Percentiles rank a stretch among this genome's conserved stretches.
Evolutionary conservation across 2,329 filamentous ascomycete species (phyloP).

Genomic region (Plectosphaerella plurivora): DNA sequence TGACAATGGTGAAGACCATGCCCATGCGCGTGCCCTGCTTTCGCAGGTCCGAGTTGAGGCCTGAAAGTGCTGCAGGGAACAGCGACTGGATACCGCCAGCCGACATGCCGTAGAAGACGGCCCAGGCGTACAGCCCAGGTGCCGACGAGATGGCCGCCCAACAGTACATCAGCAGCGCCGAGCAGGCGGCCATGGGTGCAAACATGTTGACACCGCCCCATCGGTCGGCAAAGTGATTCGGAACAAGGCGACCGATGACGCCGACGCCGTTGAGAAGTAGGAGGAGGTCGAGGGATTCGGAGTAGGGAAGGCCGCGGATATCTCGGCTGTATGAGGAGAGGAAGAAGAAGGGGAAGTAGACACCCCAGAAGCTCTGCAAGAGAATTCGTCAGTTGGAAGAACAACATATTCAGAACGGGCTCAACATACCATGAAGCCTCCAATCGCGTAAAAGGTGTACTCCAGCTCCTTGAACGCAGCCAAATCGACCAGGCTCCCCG

Average conservation of each 20-base stretch:
- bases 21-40: conserved; percentile 53
- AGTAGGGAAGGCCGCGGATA: conserved; percentile 37
- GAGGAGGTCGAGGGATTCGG: conserved; percentile 54
- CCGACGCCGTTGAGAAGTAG: conserved; percentile 63
- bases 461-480: conserved; percentile 39
- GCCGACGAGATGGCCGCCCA: conserved; percentile 54
- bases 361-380: conserved; percentile 39
- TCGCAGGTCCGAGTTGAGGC: conserved; percentile 45
- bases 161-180: conserved; percentile 40
- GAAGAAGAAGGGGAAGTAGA: conserved; percentile 59
- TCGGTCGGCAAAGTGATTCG: conserved; percentile 54
- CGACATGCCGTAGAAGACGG: conserved; percentile 58
- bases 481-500: conserved; percentile 37
- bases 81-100: conserved; percentile 61
- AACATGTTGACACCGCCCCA: conserved; percentile 58
- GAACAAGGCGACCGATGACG: conserved; percentile 51
- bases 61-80: conserved; percentile 59
- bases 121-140: conserved; percentile 56
- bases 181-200: conserved; percentile 38
- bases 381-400: neutral
- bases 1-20: conserved; percentile 54
- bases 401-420: neutral
- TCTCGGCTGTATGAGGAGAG: conserved; percentile 43
- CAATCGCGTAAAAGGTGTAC: conserved; percentile 35
- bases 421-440: conserved; percentile 19